These are phyloP conservation scores for Daldinia sp. DNA, from an alignment of 2,329 filamentous ascomycete species.

Conservation along the genomic window DNA sequence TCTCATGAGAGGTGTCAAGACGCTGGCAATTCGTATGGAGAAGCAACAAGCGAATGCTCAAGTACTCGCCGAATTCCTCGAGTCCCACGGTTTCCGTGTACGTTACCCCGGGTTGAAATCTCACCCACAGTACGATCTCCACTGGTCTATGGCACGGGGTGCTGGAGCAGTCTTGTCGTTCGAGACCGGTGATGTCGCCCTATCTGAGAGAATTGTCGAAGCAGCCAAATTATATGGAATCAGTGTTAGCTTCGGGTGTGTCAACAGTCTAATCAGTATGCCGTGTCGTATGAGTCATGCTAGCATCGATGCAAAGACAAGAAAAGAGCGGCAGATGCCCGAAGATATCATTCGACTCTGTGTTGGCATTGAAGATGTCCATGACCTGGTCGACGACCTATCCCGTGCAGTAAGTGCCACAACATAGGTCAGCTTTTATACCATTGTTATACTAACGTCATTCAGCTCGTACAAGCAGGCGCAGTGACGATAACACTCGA, in stretches of 20 bases:
- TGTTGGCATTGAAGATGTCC: constrained; percentile 92
- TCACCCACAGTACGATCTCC: constrained; percentile 94
- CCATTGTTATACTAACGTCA: constrained; percentile 39
- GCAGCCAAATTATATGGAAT: constrained; percentile 92
- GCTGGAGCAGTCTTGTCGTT: constrained; percentile 95
- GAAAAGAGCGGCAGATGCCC: constrained; percentile 87
- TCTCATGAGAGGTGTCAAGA: constrained; percentile 94
- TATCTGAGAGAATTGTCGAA: constrained; percentile 94
- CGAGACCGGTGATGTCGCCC: constrained; percentile 84
- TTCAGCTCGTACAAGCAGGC: constrained; percentile 87
- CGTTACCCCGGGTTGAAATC: constrained; percentile 93
- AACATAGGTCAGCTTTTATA: not conserved
- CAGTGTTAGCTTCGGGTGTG: constrained; percentile 96
- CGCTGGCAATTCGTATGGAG: constrained; percentile 96
- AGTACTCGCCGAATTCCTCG: constrained; percentile 89
- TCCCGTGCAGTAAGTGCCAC: constrained; percentile 79
- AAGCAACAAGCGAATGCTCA: constrained; percentile 95
- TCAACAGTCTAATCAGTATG: constrained; percentile 99
- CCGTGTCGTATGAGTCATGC: constrained; percentile 99
- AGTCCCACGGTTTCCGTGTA: constrained; percentile 90
- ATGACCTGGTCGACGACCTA: constrained; percentile 93
- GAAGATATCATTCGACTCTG: constrained; percentile 96
- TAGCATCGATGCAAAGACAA: constrained; percentile 94
- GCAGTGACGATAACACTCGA: constrained; percentile 88
- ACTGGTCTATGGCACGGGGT: constrained; percentile 94